Percentiles rank a stretch among this genome's conserved stretches.
Evolutionary conservation across 108 stramenopile genomes (phyloP).

Genomic region (Nitzschia inconspicua): DNA sequence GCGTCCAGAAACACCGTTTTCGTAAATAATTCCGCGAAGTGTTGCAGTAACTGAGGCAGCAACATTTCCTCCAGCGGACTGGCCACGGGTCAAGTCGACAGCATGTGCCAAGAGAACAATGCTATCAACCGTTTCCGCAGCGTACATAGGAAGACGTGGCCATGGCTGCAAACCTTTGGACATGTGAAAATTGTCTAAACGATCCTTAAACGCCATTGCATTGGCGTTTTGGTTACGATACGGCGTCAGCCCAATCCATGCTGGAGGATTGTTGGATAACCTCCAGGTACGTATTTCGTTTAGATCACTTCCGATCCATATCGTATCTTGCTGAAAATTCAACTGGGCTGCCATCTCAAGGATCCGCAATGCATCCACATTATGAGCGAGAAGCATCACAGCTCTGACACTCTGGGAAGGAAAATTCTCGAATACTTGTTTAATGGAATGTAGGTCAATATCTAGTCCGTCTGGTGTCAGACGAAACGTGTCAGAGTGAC

Average conservation of each 20-base stretch:
- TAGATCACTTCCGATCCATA: conserved; percentile 12
- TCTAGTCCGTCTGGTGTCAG: conserved; percentile 6
- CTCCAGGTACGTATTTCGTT: no score
- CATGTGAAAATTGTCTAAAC: not conserved
- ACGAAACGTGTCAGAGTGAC: not conserved
- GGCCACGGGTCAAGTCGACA: no score
- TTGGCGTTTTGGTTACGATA: conserved; percentile 1
- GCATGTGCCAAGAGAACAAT: conserved; percentile 8
- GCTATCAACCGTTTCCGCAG: conserved; percentile 11
- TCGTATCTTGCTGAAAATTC: conserved; percentile 8
- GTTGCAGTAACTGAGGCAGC: not conserved
- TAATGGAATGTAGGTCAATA: conserved; percentile 3
- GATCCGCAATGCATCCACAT: conserved; percentile 7
- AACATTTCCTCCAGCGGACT: no score
- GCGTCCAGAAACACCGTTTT: conserved; percentile 8
- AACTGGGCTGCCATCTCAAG: conserved; percentile 5
- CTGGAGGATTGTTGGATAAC: no score
- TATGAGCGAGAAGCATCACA: conserved; percentile 11
- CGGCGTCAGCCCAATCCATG: not conserved
- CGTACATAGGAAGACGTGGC: not conserved
- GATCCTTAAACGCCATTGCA: no score
- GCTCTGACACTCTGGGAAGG: conserved; percentile 10
- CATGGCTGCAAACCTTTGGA: no score
- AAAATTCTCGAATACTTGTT: not conserved
- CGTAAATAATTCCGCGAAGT: not conserved